Percentiles rank a stretch among this genome's conserved stretches.
Conservation (phyloP, 169 alveolate species). For the Plasmodium inui region DNA sequence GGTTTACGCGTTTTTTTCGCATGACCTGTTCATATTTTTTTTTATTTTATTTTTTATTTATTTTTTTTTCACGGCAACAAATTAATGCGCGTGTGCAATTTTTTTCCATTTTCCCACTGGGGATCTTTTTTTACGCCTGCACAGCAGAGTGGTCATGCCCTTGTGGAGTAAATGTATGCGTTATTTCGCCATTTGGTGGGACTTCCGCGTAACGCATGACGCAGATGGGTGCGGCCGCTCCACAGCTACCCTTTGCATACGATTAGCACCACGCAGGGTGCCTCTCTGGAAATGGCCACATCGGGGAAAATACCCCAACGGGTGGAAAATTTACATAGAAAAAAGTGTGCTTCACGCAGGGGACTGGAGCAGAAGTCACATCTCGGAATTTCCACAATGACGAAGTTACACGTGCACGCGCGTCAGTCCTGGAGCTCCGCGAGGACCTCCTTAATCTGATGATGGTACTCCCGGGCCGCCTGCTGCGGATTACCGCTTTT, state of each 20-base stretch:
- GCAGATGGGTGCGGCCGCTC: background rate
- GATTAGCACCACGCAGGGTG: no score
- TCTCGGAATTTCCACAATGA: background rate
- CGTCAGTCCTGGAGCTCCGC: background rate
- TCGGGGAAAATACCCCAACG: no score
- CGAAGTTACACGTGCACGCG: background rate
- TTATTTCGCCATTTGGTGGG: background rate
- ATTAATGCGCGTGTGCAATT: background rate
- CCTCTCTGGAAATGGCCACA: no score
- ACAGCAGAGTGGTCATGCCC: background rate
- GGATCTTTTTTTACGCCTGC: background rate
- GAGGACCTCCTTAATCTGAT: constrained; percentile 48
- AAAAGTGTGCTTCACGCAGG: background rate
- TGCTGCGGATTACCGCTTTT: constrained; percentile 35
- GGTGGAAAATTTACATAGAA: no score
- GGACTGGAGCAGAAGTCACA: background rate
- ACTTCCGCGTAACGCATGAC: background rate
- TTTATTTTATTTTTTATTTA: no score
- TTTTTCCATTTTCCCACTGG: background rate
- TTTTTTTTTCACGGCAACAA: background rate
- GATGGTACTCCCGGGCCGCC: constrained; percentile 20
- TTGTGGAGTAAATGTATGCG: background rate
- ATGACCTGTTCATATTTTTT: background rate
- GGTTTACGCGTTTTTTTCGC: background rate
- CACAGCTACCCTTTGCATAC: no score